These are phyloP conservation scores for Xylogone sp. DNA, from an alignment of 2,329 filamentous ascomycete genomes.

Conservation along the genomic window DNA sequence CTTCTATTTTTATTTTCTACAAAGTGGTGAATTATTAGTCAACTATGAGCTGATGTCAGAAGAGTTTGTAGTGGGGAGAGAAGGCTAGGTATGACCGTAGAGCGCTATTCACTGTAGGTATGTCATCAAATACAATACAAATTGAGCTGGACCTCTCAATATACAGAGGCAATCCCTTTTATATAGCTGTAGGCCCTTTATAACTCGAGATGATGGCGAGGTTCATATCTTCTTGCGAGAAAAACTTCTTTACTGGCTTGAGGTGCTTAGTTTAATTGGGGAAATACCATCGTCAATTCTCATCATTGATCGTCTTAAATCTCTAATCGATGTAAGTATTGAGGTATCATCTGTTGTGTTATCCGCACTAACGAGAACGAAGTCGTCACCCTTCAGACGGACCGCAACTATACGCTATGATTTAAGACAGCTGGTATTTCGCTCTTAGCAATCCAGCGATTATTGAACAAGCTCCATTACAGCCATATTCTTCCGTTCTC, in stretches of 20 bases:
- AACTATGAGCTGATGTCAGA: no score
- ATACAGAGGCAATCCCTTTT: no score
- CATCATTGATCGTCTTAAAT: neutral
- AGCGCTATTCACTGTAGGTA: no score
- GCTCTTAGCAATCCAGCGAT: neutral
- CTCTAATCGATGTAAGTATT: neutral
- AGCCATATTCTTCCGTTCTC: constrained; percentile 29
- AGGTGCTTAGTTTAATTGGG: constrained; percentile 1
- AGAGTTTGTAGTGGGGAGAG: no score
- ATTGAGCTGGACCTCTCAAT: no score
- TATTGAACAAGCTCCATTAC: constrained; percentile 24
- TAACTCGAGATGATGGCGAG: constrained; percentile 22
- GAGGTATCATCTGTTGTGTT: neutral
- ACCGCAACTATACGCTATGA: neutral
- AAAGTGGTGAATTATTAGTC: no score
- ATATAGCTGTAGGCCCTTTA: no score
- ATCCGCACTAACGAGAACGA: neutral
- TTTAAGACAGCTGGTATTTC: neutral
- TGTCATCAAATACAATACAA: no score
- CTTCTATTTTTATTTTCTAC: no score
- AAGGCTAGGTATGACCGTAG: no score
- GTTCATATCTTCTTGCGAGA: constrained; percentile 31
- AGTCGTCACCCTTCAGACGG: neutral
- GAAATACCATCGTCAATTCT: neutral
- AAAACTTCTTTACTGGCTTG: constrained; percentile 34